These are phyloP conservation scores for Fraxinus pennsylvanica DNA, from an alignment of 257 asterid genomes.

Conservation along the genomic window DNA sequence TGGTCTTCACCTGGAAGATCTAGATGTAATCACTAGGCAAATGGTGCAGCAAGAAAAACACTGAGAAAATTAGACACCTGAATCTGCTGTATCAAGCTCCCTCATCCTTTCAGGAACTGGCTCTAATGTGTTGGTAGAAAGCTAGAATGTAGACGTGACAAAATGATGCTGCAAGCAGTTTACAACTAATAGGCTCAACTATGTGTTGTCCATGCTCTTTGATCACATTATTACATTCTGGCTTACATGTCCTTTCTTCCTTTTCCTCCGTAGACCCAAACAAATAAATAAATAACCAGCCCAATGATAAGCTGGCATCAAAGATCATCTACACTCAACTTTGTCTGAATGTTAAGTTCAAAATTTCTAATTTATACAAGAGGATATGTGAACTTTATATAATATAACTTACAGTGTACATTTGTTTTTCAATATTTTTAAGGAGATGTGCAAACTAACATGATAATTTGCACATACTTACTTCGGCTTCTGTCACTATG, in stretches of 20 bases:
- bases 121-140: neutral
- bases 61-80: neutral
- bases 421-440: slow-evolving; percentile 9
- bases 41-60: neutral
- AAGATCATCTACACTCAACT: too few species aligned
- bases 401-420: neutral
- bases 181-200: neutral
- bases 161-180: neutral
- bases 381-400: slow-evolving; percentile 4
- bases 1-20: slow-evolving; percentile 2
- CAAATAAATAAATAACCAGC: too few species aligned
- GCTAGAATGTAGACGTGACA: neutral
- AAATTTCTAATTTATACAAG: too few species aligned
- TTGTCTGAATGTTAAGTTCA: too few species aligned
- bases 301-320: too few species aligned
- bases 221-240: neutral
- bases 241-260: neutral
- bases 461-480: slow-evolving; percentile 40
- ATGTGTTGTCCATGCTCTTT: neutral
- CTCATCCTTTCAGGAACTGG: neutral
- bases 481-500: slow-evolving; percentile 74
- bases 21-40: neutral
- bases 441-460: slow-evolving; percentile 17
- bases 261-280: too few species aligned
- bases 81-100: neutral